A percentile compares a stretch with the other conserved stretches of the same genome.
phyloP scores from a whole-genome alignment of 345 rosid genomes.

The Populus tremula region DNA sequence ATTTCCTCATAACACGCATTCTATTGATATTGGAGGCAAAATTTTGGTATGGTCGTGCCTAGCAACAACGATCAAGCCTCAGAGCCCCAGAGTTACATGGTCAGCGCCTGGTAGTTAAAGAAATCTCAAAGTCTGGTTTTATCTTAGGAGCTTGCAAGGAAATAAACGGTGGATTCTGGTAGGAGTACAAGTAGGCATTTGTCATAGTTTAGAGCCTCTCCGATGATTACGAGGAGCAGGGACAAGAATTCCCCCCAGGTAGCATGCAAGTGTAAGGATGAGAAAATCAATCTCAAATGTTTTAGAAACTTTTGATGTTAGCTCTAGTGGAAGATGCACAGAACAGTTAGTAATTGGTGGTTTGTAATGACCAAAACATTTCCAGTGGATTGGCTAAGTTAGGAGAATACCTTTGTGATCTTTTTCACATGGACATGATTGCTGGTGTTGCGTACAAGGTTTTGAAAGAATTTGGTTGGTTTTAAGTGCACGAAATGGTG shows the following conservation, averaged over 20 bases:
- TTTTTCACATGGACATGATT: neutral
- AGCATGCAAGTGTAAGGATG: conserved; percentile 3
- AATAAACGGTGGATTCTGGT: conserved; percentile 1
- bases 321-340: neutral
- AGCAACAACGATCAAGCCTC: neutral
- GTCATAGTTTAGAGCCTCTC: neutral
- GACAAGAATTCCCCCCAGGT: neutral
- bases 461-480: too few species aligned
- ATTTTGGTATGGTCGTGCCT: conserved; percentile 5
- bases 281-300: neutral
- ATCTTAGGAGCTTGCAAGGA: neutral
- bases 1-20: conserved; percentile 7
- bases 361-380: conserved; percentile 1
- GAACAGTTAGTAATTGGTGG: neutral
- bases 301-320: neutral
- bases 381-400: conserved; percentile 3
- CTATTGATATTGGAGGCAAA: conserved; percentile 5
- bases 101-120: neutral
- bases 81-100: too few species aligned
- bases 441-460: too few species aligned
- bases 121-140: neutral
- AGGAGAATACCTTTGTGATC: neutral
- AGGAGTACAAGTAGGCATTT: conserved; percentile 5
- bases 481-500: too few species aligned
- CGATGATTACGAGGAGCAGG: conserved; percentile 7